phyloP scores from a whole-genome alignment of 371 early-diverging fungal species.

The Saksenaea oblongispora region DNA sequence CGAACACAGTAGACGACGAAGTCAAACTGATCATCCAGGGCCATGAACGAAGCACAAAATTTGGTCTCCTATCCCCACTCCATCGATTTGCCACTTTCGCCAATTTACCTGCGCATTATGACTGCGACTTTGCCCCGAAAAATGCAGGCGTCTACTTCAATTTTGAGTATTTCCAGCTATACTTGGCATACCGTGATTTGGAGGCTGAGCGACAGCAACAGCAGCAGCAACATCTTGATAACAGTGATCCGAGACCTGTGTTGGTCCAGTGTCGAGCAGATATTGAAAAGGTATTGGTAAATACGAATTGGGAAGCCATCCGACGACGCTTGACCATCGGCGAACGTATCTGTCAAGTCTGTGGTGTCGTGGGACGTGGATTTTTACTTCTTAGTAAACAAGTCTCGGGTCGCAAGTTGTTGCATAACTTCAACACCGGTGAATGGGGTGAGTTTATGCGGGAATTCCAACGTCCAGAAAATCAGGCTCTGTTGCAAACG shows the following conservation, averaged over 20 bases:
- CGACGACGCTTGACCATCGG: slow-evolving; percentile 54
- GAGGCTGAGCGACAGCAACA: slow-evolving; percentile 38
- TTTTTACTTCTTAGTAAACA: slow-evolving; percentile 48
- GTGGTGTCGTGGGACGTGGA: slow-evolving; percentile 42
- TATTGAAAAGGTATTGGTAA: slow-evolving; percentile 48
- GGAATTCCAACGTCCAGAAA: slow-evolving; percentile 44
- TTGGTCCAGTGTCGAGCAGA: slow-evolving; percentile 47
- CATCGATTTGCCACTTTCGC: slow-evolving; percentile 50
- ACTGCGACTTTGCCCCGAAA: slow-evolving; percentile 53
- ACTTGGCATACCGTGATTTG: slow-evolving; percentile 44
- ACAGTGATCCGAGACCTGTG: slow-evolving; percentile 36
- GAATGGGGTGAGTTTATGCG: slow-evolving; percentile 53
- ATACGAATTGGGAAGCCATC: slow-evolving; percentile 56
- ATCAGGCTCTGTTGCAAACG: slow-evolving; percentile 31
- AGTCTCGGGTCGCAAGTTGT: slow-evolving; percentile 50
- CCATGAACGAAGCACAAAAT: slow-evolving; percentile 35
- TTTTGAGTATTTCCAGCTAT: slow-evolving; percentile 51
- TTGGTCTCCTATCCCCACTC: slow-evolving; percentile 36
- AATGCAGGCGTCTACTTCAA: slow-evolving; percentile 55
- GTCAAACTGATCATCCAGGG: slow-evolving; percentile 46
- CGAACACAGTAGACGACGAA: slow-evolving; percentile 42
- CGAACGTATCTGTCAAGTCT: slow-evolving; percentile 48
- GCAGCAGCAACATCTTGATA: slow-evolving; percentile 22
- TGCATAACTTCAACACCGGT: slow-evolving; percentile 52
- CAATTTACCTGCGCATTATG: slow-evolving; percentile 48